A percentile compares a stretch with the other conserved stretches of the same genome.
Conservation (phyloP, 768 basidiomycete species). For the Amanita pseudoporphyria region DNA sequence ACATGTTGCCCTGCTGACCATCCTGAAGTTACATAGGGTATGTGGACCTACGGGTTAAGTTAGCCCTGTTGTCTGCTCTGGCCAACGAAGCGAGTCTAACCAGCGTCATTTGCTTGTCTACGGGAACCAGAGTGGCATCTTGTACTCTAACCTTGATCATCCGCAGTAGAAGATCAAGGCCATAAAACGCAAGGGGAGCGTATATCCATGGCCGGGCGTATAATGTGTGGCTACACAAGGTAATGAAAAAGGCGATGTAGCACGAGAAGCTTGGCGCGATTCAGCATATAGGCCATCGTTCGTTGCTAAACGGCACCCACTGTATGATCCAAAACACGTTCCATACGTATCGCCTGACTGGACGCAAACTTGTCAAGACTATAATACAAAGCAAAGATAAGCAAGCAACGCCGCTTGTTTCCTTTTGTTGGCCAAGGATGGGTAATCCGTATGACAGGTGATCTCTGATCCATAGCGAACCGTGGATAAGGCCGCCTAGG, state of each 20-base stretch:
- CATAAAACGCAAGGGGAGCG: constrained; percentile 73
- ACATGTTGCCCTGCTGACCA: constrained; percentile 79
- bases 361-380: constrained; percentile 52
- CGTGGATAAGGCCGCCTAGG: constrained; percentile 43
- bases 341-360: constrained; percentile 54
- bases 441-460: constrained; percentile 46
- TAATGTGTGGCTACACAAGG: constrained; percentile 74
- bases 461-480: constrained; percentile 68
- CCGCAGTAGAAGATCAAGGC: constrained; percentile 66
- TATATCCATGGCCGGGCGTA: constrained; percentile 81
- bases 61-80: constrained; percentile 18
- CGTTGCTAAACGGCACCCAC: constrained; percentile 38
- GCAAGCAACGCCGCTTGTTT: constrained; percentile 65
- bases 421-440: constrained; percentile 64
- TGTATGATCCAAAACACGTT: constrained; percentile 66
- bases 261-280: constrained; percentile 39
- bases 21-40: constrained; percentile 49
- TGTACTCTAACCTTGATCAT: constrained; percentile 64
- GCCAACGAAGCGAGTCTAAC: constrained; percentile 36
- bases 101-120: constrained; percentile 61
- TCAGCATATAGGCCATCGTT: constrained; percentile 31
- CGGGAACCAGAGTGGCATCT: constrained; percentile 58
- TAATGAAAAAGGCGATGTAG: constrained; percentile 53
- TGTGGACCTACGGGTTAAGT: constrained; percentile 31
- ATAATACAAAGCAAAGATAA: constrained; percentile 55